phyloP scores from a whole-genome alignment of 129 eudicot species.

The Tanacetum coccineum region DNA sequence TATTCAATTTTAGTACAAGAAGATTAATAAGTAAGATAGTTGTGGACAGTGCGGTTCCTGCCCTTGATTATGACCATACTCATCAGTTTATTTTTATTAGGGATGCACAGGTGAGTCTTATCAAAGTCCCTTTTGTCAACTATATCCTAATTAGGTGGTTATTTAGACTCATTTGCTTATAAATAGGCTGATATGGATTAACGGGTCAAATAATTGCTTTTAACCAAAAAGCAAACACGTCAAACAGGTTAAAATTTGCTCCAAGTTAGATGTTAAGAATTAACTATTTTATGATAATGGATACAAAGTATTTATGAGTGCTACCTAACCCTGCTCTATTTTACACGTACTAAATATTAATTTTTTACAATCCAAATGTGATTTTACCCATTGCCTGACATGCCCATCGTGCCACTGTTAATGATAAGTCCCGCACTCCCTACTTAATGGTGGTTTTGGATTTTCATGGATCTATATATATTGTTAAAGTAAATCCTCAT shows the following conservation, averaged over 20 bases:
- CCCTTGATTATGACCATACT: too few relatives aligned
- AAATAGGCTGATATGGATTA: neutral
- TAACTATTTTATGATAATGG: too few relatives aligned
- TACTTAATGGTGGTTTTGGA: conserved; percentile 15
- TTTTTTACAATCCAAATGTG: neutral
- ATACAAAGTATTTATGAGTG: neutral
- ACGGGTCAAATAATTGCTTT: too few relatives aligned
- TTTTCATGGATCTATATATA: conserved; percentile 85
- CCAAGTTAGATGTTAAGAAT: too few relatives aligned
- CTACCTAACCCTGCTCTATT: neutral
- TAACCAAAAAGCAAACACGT: too few relatives aligned
- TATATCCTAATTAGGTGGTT: conserved; percentile 2
- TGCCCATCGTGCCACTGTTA: neutral
- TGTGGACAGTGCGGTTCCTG: too few relatives aligned
- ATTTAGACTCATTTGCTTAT: neutral
- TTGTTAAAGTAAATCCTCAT: conserved; percentile 73
- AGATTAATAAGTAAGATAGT: too few relatives aligned
- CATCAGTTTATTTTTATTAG: conserved; percentile 95
- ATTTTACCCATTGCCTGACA: neutral
- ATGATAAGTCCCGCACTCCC: neutral
- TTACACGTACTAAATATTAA: neutral
- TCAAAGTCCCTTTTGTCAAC: conserved; percentile 11
- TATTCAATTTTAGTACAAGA: conserved; percentile 94
- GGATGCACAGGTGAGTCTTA: conserved; percentile 67
- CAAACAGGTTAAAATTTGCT: too few relatives aligned